Evolutionary conservation across 441 rosid species (phyloP).

Genomic region (Hura crepitans): DNA sequence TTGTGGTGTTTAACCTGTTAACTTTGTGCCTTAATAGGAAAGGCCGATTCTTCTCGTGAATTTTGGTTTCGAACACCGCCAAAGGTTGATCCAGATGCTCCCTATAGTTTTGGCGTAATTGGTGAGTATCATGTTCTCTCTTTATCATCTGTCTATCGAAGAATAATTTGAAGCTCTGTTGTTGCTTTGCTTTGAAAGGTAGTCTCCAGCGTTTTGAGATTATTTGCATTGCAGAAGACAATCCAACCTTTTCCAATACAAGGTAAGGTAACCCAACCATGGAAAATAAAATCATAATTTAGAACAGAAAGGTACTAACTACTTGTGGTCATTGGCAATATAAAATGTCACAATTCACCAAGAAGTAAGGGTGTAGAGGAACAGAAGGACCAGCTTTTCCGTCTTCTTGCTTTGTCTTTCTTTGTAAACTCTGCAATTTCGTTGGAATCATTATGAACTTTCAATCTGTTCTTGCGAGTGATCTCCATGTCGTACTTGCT

Average conservation of each 20-base stretch:
- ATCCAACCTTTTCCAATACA: too few species aligned
- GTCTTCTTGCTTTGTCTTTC: too few species aligned
- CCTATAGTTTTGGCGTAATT: conserved; percentile 47
- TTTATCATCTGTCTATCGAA: neutral
- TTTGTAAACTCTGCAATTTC: too few species aligned
- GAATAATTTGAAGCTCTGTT: neutral
- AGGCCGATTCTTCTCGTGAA: conserved; percentile 35
- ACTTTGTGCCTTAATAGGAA: conserved; percentile 30
- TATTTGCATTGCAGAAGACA: too few species aligned
- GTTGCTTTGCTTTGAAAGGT: neutral
- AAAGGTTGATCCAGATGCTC: conserved; percentile 36
- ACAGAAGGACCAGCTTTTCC: too few species aligned
- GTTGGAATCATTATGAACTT: neutral
- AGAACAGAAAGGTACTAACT: too few species aligned
- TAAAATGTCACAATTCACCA: too few species aligned
- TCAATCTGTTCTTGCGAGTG: neutral
- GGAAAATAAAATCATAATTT: too few species aligned
- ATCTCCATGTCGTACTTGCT: neutral
- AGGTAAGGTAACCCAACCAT: too few species aligned
- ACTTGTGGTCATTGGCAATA: too few species aligned
- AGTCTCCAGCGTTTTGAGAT: too few species aligned
- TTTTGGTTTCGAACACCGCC: conserved; percentile 57
- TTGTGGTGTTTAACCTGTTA: conserved; percentile 3
- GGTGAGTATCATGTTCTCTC: conserved; percentile 20
- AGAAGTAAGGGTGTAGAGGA: too few species aligned